Evolutionary conservation across 441 rosid genomes (phyloP).

Genomic region (Populus hybrid): DNA sequence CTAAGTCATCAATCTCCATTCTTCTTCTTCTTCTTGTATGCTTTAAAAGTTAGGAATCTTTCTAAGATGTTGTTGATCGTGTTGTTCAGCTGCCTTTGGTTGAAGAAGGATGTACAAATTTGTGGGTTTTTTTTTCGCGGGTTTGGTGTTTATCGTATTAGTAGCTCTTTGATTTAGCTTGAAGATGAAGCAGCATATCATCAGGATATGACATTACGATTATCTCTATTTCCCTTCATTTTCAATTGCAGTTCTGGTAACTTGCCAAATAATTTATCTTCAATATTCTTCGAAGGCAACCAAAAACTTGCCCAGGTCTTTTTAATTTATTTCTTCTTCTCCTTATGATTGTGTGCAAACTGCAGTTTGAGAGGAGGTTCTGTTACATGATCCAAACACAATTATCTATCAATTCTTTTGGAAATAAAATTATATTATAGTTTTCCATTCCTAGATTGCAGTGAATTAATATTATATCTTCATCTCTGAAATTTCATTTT

Average conservation of each 20-base stretch:
- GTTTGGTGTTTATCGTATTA: conserved; percentile 1
- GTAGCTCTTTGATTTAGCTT: conserved; percentile 18
- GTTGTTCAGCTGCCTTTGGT: conserved; percentile 34
- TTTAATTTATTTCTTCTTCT: neutral
- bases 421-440: neutral
- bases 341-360: neutral
- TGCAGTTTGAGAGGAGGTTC: neutral
- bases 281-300: conserved; percentile 6
- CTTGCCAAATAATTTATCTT: conserved; percentile 27
- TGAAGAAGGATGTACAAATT: conserved; percentile 51
- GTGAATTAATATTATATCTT: neutral
- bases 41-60: conserved; percentile 21
- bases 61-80: conserved; percentile 21
- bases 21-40: conserved; percentile 25
- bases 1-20: conserved; percentile 26
- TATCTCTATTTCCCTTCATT: neutral
- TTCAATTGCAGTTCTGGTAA: conserved; percentile 19
- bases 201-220: conserved; percentile 11
- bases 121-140: conserved; percentile 14
- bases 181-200: conserved; percentile 23
- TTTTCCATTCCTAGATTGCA: neutral
- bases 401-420: neutral
- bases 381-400: conserved; percentile 1
- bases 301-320: neutral
- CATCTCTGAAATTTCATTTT: neutral